phyloP scores from a whole-genome alignment of 768 basidiomycete genomes.

The Cytidiella melzeri region DNA sequence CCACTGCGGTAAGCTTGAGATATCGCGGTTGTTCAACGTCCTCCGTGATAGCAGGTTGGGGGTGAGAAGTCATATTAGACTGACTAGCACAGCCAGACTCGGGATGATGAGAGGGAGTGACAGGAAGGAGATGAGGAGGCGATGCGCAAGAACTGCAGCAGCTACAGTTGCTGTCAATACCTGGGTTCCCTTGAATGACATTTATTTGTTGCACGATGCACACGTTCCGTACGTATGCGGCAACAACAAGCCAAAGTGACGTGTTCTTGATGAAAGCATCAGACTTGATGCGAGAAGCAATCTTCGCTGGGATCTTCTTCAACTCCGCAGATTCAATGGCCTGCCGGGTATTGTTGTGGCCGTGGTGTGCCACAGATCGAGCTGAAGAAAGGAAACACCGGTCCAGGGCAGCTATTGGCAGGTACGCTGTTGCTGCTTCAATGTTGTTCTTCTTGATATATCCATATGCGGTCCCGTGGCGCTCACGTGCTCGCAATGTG shows the following conservation, averaged over 20 bases:
- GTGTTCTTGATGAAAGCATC: neutral
- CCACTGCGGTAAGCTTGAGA: neutral
- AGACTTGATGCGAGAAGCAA: too few relatives aligned
- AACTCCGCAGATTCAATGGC: too few relatives aligned
- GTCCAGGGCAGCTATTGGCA: too few relatives aligned
- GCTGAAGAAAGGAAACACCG: too few relatives aligned
- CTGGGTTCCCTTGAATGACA: constrained; percentile 6
- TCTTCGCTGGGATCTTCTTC: too few relatives aligned
- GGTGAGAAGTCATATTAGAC: neutral
- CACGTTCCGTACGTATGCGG: neutral
- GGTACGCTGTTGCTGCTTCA: neutral
- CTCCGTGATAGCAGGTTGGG: neutral
- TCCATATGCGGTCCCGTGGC: neutral
- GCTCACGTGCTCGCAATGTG: neutral
- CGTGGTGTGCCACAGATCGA: too few relatives aligned
- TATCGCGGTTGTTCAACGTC: neutral
- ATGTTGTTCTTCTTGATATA: constrained; percentile 8
- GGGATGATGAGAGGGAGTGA: neutral
- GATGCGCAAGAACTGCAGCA: constrained; percentile 8
- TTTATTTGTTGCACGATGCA: constrained; percentile 6
- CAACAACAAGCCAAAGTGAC: constrained; percentile 4
- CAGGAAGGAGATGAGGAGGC: neutral
- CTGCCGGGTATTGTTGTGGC: too few relatives aligned
- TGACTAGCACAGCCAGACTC: neutral
- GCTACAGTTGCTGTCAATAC: neutral